Percentiles rank a stretch among this genome's conserved stretches.
phyloP scores from a whole-genome alignment of 805 yeast species.

The Spathaspora passalidarum region DNA sequence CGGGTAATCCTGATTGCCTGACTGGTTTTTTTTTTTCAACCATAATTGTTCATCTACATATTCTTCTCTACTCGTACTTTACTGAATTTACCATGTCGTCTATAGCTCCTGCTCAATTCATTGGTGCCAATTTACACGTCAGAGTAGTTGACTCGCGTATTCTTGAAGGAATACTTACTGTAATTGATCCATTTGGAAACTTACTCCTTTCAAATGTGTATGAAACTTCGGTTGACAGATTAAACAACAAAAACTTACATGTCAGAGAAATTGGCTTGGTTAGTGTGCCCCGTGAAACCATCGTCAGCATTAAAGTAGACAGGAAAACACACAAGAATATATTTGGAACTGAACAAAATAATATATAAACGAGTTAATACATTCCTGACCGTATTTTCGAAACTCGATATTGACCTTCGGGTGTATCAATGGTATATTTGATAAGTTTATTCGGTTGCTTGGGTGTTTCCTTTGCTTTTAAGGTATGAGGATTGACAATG shows the following conservation, averaged over 20 bases:
- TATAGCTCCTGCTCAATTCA: slow-evolving; percentile 20
- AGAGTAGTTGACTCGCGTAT: slow-evolving; percentile 27
- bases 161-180: slow-evolving; percentile 38
- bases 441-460: neutral
- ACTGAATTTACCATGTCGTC: neutral
- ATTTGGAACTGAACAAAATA: slow-evolving; percentile 2
- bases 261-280: slow-evolving; percentile 49
- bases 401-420: neutral
- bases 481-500: neutral
- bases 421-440: neutral
- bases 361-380: neutral
- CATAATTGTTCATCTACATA: too few species aligned
- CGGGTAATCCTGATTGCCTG: neutral
- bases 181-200: slow-evolving; percentile 44
- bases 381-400: neutral
- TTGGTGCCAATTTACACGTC: slow-evolving; percentile 29
- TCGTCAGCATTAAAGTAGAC: slow-evolving; percentile 25
- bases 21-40: neutral
- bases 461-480: neutral
- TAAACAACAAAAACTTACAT: slow-evolving; percentile 19
- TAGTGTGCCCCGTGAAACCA: slow-evolving; percentile 47
- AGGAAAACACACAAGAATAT: slow-evolving; percentile 14
- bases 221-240: slow-evolving; percentile 29
- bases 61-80: neutral
- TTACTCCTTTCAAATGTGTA: slow-evolving; percentile 31